These are phyloP conservation scores for Coprinopsis cinerea DNA, from an alignment of 768 basidiomycete species.

Conservation along the genomic window DNA sequence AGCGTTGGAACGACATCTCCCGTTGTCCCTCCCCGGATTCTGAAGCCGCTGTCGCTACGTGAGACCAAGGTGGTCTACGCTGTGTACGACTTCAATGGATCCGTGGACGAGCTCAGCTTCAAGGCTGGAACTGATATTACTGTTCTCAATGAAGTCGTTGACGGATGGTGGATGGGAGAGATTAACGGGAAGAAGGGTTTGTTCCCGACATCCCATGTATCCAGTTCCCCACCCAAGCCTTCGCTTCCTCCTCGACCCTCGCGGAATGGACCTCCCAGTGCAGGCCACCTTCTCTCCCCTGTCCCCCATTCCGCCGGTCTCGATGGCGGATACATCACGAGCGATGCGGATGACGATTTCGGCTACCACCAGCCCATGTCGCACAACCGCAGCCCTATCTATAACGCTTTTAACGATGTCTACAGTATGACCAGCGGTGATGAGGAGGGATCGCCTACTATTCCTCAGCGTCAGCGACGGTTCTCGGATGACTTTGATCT, in stretches of 20 bases:
- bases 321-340: conserved; percentile 24
- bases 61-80: conserved; percentile 59
- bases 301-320: conserved; percentile 2
- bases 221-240: conserved; percentile 35
- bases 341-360: conserved; percentile 43
- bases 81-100: conserved; percentile 68
- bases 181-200: conserved; percentile 64
- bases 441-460: conserved; percentile 36
- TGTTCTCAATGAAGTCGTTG: conserved; percentile 74
- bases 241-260: conserved; percentile 22
- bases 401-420: conserved; percentile 32
- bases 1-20: conserved; percentile 23
- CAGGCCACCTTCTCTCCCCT: neutral
- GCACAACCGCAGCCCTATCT: conserved; percentile 40
- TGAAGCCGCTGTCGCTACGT: conserved; percentile 46
- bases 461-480: conserved; percentile 12
- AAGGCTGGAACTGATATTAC: conserved; percentile 67
- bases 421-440: conserved; percentile 38
- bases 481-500: conserved; percentile 11
- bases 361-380: conserved; percentile 41
- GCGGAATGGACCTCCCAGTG: neutral
- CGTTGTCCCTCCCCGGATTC: conserved; percentile 32
- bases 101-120: conserved; percentile 75
- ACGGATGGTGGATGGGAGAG: conserved; percentile 91
- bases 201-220: conserved; percentile 77